Evolutionary conservation across 345 rosid genomes (phyloP), one percentile per base, ranked within the genome.

Genomic region (Gynandropsis gynandra): DNA sequence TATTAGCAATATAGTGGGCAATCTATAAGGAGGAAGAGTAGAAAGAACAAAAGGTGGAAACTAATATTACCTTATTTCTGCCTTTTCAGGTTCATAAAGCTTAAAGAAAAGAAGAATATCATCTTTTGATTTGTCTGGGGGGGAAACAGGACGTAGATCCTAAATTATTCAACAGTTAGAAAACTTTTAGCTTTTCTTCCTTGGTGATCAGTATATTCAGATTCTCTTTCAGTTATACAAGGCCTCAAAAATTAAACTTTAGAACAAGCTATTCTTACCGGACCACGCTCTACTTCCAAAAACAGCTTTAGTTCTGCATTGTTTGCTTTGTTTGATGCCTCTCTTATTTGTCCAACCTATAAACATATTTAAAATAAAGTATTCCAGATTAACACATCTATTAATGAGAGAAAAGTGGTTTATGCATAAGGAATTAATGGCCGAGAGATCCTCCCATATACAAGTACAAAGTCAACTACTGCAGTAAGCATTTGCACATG

Each of bases 311-410:
- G 60, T 56, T 92, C 98, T 4, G 94, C 90, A 71, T 74, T 85
- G 64, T 67, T 69, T 9, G 79, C 63, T 76, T 85, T 88, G 71
- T 81, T 87, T 34, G 85, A 78, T 33, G 75, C 79, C 64, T 92
- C 98, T 68, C 80, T 83, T 71, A 92, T 70, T 52, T 83, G 94
- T 56, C 95, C 98, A 63, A 88, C 98, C 98, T 92, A 65, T 47
- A 73, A 38, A 59, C 16, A 48, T 54, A 54, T 38, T 55, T 16
- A 31, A 33, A 35, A 42, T 33, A 40, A 24, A 49, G 10, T 17
- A 29, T n/a, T 59, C 32, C 15, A 41, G 20, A 39, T 34, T 32
- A 34, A 19, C 32, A 21, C 54, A 20, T 37, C 15, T 18, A 6
- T 11, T 15, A 24, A 24, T 24, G 5, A 24, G 29, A 5, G 4